A percentile compares a stretch with the other conserved stretches of the same genome.
Evolutionary conservation across 495 filamentous ascomycete species (phyloP).

Genomic region (Cairneyella variabilis): DNA sequence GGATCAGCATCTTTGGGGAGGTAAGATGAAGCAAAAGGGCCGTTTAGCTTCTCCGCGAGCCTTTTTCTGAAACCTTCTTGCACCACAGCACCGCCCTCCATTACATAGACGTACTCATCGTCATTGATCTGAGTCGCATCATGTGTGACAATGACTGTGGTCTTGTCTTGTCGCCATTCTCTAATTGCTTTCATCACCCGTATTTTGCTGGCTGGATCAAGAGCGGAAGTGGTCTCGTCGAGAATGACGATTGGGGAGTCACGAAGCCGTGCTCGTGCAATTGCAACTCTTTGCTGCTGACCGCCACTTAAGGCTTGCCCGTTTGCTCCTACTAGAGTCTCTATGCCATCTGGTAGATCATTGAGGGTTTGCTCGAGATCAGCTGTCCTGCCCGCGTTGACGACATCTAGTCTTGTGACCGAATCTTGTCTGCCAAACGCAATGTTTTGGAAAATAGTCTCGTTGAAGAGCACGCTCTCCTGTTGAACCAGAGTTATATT

Average conservation of each 20-base stretch:
- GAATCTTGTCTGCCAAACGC: constrained; percentile 62
- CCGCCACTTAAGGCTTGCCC: constrained; percentile 79
- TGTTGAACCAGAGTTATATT: constrained; percentile 86
- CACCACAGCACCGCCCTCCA: constrained; percentile 67
- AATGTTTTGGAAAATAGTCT: constrained; percentile 76
- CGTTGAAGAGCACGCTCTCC: constrained; percentile 77
- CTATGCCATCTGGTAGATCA: constrained; percentile 65
- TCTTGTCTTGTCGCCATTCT: constrained; percentile 71
- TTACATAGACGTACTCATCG: constrained; percentile 74
- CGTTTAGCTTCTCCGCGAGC: constrained; percentile 35
- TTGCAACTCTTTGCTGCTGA: constrained; percentile 71
- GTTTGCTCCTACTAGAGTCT: constrained; percentile 68
- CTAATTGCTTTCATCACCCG: constrained; percentile 71
- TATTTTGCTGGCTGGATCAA: constrained; percentile 66
- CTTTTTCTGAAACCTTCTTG: constrained; percentile 57
- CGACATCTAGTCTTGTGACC: constrained; percentile 47
- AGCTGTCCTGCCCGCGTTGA: constrained; percentile 57
- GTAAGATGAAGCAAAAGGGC: constrained; percentile 19
- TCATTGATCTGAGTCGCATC: constrained; percentile 76
- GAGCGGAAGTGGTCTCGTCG: constrained; percentile 81
- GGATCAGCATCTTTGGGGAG: no score
- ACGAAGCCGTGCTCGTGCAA: constrained; percentile 71
- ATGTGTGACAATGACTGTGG: constrained; percentile 90
- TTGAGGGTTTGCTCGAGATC: constrained; percentile 70
- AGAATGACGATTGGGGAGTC: constrained; percentile 82